These are phyloP conservation scores for Cenchrus americanus DNA, from an alignment of 176 grass and related monocot genomes.

Conservation along the genomic window DNA sequence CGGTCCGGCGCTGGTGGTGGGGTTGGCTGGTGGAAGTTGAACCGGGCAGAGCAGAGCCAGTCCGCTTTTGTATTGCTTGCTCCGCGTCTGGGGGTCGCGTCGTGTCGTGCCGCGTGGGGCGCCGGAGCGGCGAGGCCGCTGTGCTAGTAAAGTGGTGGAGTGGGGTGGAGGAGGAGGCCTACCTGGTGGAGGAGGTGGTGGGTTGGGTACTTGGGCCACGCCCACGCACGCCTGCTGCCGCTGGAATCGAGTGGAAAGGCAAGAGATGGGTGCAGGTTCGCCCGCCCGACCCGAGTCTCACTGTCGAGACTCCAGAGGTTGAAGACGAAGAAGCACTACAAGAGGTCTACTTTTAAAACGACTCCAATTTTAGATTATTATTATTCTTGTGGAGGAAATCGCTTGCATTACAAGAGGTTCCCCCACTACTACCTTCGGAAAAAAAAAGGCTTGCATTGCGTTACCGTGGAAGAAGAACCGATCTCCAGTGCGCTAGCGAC, in stretches of 20 bases:
- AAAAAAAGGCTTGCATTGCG: not conserved
- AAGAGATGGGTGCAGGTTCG: too few species aligned
- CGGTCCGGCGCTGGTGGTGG: not conserved
- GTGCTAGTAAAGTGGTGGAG: not conserved
- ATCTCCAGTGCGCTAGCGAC: too few species aligned
- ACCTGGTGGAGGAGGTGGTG: conserved; percentile 29
- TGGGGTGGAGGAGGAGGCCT: conserved; percentile 16
- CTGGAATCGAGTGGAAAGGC: not conserved
- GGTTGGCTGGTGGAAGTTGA: not conserved
- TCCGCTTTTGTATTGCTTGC: conserved; percentile 40
- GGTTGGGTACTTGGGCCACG: conserved; percentile 51
- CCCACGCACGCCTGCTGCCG: conserved; percentile 13
- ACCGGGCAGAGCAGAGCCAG: not conserved
- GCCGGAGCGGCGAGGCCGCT: not conserved
- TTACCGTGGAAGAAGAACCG: not conserved
- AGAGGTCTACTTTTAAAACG: too few species aligned
- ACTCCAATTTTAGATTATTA: not conserved
- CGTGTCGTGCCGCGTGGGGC: not conserved
- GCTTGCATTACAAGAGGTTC: not conserved
- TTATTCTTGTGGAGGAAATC: too few species aligned
- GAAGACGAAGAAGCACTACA: not conserved
- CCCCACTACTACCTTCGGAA: conserved; percentile 6
- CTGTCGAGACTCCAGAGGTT: not conserved
- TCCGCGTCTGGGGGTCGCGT: not conserved
- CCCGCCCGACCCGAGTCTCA: not conserved